Conservation (phyloP, 2,329 filamentous ascomycete genomes). For the Pestalotiopsis sp. region DNA sequence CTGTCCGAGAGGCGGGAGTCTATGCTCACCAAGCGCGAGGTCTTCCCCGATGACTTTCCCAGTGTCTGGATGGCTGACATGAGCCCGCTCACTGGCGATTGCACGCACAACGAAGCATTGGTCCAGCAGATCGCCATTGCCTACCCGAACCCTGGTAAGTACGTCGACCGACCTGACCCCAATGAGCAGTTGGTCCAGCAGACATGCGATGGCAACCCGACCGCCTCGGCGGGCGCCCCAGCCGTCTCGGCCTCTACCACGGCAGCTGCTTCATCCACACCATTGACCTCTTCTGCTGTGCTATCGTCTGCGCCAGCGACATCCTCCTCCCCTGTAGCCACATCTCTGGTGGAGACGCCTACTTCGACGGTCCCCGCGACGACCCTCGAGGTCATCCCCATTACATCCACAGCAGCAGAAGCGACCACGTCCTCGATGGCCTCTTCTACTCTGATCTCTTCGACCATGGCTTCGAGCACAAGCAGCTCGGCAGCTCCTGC, state of each 20-base stretch:
- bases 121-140: slow-evolving; percentile 44
- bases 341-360: background rate
- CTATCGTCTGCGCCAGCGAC: background rate
- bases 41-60: slow-evolving; percentile 48
- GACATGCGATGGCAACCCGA: slow-evolving; percentile 32
- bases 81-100: slow-evolving; percentile 43
- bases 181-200: slow-evolving; percentile 31
- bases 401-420: background rate
- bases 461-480: background rate
- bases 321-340: background rate
- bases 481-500: background rate
- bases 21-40: slow-evolving; percentile 18
- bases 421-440: background rate
- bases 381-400: background rate
- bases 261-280: background rate
- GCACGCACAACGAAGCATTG: slow-evolving; percentile 50
- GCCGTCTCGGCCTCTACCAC: background rate
- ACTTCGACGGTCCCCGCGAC: background rate
- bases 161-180: slow-evolving; percentile 45
- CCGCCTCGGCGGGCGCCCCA: background rate
- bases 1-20: slow-evolving; percentile 13
- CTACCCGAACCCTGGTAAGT: slow-evolving; percentile 65
- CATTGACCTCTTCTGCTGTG: background rate
- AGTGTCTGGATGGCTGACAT: slow-evolving; percentile 73
- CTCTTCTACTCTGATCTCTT: background rate